These are phyloP conservation scores for Fragaria vesca DNA, from an alignment of 306 rosid genomes.

Conservation along the genomic window DNA sequence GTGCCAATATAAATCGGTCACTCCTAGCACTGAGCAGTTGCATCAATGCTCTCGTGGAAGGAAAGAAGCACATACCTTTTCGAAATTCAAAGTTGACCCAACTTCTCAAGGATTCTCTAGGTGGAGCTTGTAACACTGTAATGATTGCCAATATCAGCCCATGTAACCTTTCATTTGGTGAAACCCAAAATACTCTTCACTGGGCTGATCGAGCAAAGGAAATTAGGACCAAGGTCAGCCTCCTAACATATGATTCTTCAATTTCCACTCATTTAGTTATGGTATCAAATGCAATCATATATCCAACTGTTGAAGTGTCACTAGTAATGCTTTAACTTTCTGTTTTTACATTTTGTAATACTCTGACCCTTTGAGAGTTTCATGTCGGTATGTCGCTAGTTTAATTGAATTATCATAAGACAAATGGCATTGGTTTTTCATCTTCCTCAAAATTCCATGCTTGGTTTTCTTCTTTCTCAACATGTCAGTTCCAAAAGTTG, in stretches of 20 bases:
- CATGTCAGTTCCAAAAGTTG: neutral
- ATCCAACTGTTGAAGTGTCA: neutral
- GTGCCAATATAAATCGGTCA: slow-evolving; percentile 93
- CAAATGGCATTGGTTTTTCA: neutral
- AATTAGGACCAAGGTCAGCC: slow-evolving; percentile 74
- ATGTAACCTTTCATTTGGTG: slow-evolving; percentile 81
- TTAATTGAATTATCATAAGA: neutral
- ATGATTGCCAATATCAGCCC: slow-evolving; percentile 99
- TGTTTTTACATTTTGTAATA: neutral
- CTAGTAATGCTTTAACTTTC: neutral
- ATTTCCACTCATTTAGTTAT: slow-evolving; percentile 6
- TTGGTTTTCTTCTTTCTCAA: neutral
- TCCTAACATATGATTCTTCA: slow-evolving; percentile 21
- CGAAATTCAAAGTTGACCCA: slow-evolving; percentile 92
- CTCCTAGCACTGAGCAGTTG: slow-evolving; percentile 95
- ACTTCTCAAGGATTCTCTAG: slow-evolving; percentile 92
- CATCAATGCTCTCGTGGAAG: slow-evolving; percentile 92
- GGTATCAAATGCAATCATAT: neutral
- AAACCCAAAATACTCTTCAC: slow-evolving; percentile 92
- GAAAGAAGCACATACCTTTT: slow-evolving; percentile 94
- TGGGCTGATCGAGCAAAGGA: slow-evolving; percentile 99
- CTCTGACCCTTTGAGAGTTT: neutral
- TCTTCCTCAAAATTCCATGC: neutral
- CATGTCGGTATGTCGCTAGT: neutral
- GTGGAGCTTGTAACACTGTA: slow-evolving; percentile 90